A percentile compares a stretch with the other conserved stretches of the same genome.
phyloP scores from a whole-genome alignment of 495 filamentous ascomycete genomes.

The Annulohypoxylon moriforme region DNA sequence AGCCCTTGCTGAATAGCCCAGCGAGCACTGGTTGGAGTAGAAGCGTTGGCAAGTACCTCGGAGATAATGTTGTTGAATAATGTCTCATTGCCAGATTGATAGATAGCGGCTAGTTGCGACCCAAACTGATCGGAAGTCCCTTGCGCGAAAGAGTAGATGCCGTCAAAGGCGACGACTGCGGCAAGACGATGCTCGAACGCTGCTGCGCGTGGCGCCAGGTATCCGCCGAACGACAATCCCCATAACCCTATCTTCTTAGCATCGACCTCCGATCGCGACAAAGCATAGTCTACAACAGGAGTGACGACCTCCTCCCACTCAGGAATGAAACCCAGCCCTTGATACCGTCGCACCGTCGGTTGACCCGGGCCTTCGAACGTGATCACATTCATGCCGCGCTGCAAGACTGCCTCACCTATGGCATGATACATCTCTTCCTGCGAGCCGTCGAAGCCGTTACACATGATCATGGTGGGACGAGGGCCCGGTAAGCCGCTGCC shows the following conservation, averaged over 20 bases:
- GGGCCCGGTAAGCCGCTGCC: constrained; percentile 20
- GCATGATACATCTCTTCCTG: constrained; percentile 60
- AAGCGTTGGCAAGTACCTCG: neutral
- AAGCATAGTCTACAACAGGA: constrained; percentile 58
- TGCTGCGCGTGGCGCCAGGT: constrained; percentile 53
- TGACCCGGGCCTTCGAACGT: constrained; percentile 65
- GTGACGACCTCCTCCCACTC: constrained; percentile 62
- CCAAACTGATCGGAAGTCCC: constrained; percentile 24
- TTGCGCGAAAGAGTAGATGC: constrained; percentile 47
- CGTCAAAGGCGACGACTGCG: constrained; percentile 55
- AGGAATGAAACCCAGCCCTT: constrained; percentile 60
- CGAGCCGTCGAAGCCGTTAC: constrained; percentile 56
- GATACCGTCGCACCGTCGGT: constrained; percentile 55
- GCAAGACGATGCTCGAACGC: constrained; percentile 58
- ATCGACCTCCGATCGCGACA: constrained; percentile 46
- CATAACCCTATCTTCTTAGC: constrained; percentile 44
- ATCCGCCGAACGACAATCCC: constrained; percentile 57
- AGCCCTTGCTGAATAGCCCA: constrained; percentile 57
- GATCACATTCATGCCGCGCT: constrained; percentile 60
- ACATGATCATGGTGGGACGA: constrained; percentile 53
- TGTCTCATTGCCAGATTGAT: constrained; percentile 19
- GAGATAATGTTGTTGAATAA: constrained; percentile 27
- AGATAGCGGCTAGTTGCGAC: constrained; percentile 5
- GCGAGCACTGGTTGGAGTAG: constrained; percentile 13
- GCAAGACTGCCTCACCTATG: constrained; percentile 48